These are phyloP conservation scores for Suillus variegatus DNA, from an alignment of 768 basidiomycete species.

Conservation along the genomic window DNA sequence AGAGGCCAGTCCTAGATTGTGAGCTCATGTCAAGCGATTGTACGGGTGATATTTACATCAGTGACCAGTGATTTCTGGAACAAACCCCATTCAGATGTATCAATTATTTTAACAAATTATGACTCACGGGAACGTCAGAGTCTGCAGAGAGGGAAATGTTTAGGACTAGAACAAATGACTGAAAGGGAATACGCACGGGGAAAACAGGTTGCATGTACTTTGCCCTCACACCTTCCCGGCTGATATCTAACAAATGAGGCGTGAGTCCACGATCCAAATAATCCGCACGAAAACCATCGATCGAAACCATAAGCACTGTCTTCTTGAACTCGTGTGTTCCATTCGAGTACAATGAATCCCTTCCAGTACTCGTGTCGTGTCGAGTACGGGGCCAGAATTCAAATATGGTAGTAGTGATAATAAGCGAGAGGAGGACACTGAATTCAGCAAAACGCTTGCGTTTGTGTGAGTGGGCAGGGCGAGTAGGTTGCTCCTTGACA, in stretches of 20 bases:
- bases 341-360: constrained; percentile 57
- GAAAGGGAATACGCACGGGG: constrained; percentile 53
- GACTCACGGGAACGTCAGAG: constrained; percentile 87
- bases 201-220: constrained; percentile 88
- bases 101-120: background rate
- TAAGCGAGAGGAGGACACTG: constrained; percentile 16
- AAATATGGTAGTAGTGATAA: constrained; percentile 16
- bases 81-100: constrained; percentile 6
- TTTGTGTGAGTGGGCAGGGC: background rate
- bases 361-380: background rate
- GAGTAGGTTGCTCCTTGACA: constrained; percentile 5
- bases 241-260: constrained; percentile 79
- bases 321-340: constrained; percentile 82
- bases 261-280: constrained; percentile 87
- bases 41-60: constrained; percentile 55
- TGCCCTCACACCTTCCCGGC: constrained; percentile 81
- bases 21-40: constrained; percentile 7
- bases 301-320: constrained; percentile 83
- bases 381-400: background rate
- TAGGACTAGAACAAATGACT: constrained; percentile 1
- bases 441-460: constrained; percentile 20
- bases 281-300: constrained; percentile 85
- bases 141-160: constrained; percentile 42
- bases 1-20: constrained; percentile 74
- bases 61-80: constrained; percentile 82